Evolutionary conservation across 1,284 basidiomycete species (phyloP), one percentile per base, ranked within the genome.

Genomic region (Puccinia hordei): DNA sequence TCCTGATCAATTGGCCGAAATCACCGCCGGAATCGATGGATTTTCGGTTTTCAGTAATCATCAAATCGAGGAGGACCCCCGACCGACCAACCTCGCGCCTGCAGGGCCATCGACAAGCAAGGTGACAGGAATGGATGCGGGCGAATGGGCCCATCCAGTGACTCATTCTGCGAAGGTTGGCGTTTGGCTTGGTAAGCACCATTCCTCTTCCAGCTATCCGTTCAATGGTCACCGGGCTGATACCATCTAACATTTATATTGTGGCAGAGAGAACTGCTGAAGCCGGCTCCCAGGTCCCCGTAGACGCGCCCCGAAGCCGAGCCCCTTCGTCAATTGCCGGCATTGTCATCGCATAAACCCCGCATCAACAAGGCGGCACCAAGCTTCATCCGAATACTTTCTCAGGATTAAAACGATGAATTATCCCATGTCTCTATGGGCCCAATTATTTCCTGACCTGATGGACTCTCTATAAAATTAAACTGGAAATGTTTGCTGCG

Each of bases 41-140:
- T 79, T 79, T 57, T 79, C 68, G 22, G 77, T 79, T 13, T 79
- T 72, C 51, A 79, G 77, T 41, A 79, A 79, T 30, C 68, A 61
- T 61, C 77, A 79, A 71, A 72, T 69, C n/a, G 72, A 73, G 13
- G 72, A 41, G 17, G 75, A 66, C 35, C 38, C 38, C 24, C 51
- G 9, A n/a, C 35, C 77, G 27, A 15, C 41, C 35, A 72, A 38
- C 19, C 22, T 57, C n/a, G 51, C 53, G 19, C 33, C 24, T 38
- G 30, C 27, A 8, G 75, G 65, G 12, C 65, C 33, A 19, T 57
- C 49, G 30, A 46, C 49, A 5, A 57, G 66, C 24, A 57, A 69
- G 27, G 35, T 38, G n/a, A 27, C 12, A 61, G 63, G 61, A 41
- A 79, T 72, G 51, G 57, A 79, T 59, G 77, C 77, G 19, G 57